A percentile compares a stretch with the other conserved stretches of the same genome.
Evolutionary conservation across 2,329 filamentous ascomycete genomes (phyloP).

Genomic region (Fusarium cicatricum): DNA sequence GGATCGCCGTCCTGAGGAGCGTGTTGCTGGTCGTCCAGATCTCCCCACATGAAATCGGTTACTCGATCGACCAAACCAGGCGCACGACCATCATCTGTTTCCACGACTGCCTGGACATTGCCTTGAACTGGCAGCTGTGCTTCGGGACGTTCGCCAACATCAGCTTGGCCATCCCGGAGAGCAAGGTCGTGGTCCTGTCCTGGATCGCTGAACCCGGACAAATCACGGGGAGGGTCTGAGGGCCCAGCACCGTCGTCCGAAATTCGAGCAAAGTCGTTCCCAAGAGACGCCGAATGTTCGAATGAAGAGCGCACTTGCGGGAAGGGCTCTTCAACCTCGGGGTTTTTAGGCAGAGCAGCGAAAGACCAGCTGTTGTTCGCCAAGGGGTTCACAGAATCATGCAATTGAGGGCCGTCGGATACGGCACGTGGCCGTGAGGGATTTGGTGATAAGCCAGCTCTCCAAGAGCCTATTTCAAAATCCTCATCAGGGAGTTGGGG

Average conservation of each 20-base stretch:
- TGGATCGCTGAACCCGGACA: not conserved
- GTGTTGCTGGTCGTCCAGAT: slow-evolving; percentile 52
- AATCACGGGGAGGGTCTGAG: not conserved
- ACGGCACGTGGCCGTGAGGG: slow-evolving; percentile 58
- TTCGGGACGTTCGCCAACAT: not conserved
- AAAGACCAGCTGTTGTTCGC: slow-evolving; percentile 71
- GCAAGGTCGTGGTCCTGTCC: slow-evolving; percentile 2
- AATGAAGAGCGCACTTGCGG: not conserved
- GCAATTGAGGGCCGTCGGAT: slow-evolving; percentile 63
- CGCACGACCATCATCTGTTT: slow-evolving; percentile 20
- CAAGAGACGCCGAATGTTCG: not conserved
- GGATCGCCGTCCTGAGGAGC: slow-evolving; percentile 49
- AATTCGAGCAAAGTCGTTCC: not conserved
- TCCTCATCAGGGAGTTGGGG: slow-evolving; percentile 16
- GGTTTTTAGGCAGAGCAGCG: slow-evolving; percentile 48
- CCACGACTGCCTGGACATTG: slow-evolving; percentile 16
- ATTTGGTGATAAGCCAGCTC: slow-evolving; percentile 22
- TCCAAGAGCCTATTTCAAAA: slow-evolving; percentile 6
- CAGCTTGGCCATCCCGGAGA: slow-evolving; percentile 11
- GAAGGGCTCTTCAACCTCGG: slow-evolving; percentile 10
- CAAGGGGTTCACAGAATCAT: slow-evolving; percentile 58
- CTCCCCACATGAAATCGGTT: slow-evolving; percentile 70
- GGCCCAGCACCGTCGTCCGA: not conserved
- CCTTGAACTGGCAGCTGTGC: slow-evolving; percentile 13
- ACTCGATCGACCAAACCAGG: slow-evolving; percentile 48